Base-by-base conservation (phyloP, 306 rosid species). In the Geum urbanum region DNA sequence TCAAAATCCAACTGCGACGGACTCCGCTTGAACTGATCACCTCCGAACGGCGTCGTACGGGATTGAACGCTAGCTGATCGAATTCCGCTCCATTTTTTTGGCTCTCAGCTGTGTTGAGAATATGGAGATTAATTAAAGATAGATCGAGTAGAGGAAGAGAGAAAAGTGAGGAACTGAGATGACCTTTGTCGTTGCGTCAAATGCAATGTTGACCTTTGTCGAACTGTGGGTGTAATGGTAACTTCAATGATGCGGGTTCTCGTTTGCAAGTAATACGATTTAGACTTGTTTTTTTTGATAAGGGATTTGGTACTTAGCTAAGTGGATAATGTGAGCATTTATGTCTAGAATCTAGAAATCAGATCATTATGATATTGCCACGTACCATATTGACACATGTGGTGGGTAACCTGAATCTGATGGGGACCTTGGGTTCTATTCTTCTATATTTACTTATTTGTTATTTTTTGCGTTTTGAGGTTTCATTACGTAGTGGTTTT, bases 1-100 rank as follows among this genome's bases (percentile, higher is more conserved):
- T n/a, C n/a, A n/a, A n/a, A n/a, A n/a, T n/a, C n/a, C n/a, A n/a
- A 66, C 69, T 83, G 96, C 37, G 92, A 83, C 19, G 76, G 32
- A 74, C 80, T 88, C 27, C 78, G 74, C 77, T 75, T 71, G 78
- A 77, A 48, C 15, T 75, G 81, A 14, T 53, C 80, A 66, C 64
- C 45, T 40, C 4, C 41, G 18, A 37, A 55, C 15, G 77, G 39
- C 39, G 69, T 65, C 22, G 62, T 27, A 8, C 53, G 69, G 41
- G 86, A 72, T 12, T 63, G 72, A 50, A 74, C 51, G 14, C 9
- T 27, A 15, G 58, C 16, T 6, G n/a, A n/a, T n/a, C n/a, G 18
- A 40, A 18, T 82, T 77, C 3, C 62, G 55, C 51, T 85, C 86
- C 92, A 82, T 88, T 20, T 1, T 27, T 27, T 27, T 1, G n/a